phyloP scores from a whole-genome alignment of 1,284 basidiomycete genomes.

The Ganoderma sinense region DNA sequence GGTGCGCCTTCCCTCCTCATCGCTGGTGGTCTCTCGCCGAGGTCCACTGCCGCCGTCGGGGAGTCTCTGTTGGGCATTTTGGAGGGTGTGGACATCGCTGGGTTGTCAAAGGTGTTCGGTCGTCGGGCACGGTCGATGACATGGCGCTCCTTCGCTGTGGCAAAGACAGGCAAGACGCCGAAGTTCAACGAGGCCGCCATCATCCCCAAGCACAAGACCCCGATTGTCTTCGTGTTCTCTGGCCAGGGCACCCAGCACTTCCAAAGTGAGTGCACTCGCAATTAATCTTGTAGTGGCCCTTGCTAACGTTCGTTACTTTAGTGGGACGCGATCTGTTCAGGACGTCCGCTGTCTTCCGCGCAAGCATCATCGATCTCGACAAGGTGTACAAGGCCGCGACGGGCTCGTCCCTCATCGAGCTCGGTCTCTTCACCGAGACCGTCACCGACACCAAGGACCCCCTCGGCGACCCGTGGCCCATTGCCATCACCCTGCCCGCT shows the following conservation, averaged over 20 bases:
- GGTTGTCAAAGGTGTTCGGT: slow-evolving; percentile 30
- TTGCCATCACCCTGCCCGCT: slow-evolving; percentile 44
- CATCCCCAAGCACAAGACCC: slow-evolving; percentile 34
- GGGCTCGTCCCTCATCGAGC: slow-evolving; percentile 44
- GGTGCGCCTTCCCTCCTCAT: slow-evolving; percentile 40
- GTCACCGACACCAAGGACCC: slow-evolving; percentile 8
- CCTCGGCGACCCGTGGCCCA: slow-evolving; percentile 43
- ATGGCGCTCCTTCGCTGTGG: slow-evolving; percentile 40
- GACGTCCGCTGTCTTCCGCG: slow-evolving; percentile 42
- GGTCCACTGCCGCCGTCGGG: slow-evolving; percentile 32
- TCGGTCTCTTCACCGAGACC: slow-evolving; percentile 41
- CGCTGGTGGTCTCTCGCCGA: slow-evolving; percentile 42
- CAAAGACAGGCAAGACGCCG: background rate
- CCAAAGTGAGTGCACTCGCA: slow-evolving; percentile 36
- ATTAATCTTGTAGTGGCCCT: background rate
- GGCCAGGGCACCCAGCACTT: slow-evolving; percentile 52
- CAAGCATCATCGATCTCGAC: slow-evolving; percentile 46
- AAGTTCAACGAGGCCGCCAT: slow-evolving; percentile 36
- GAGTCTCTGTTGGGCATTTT: background rate
- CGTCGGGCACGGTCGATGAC: slow-evolving; percentile 44
- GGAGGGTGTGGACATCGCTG: slow-evolving; percentile 18
- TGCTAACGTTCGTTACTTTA: slow-evolving; percentile 21
- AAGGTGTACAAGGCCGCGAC: slow-evolving; percentile 35
- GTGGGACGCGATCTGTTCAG: slow-evolving; percentile 51
- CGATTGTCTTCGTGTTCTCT: slow-evolving; percentile 48